These are phyloP conservation scores for Pascua guehoae DNA, from an alignment of 1,284 basidiomycete species.

Conservation along the genomic window DNA sequence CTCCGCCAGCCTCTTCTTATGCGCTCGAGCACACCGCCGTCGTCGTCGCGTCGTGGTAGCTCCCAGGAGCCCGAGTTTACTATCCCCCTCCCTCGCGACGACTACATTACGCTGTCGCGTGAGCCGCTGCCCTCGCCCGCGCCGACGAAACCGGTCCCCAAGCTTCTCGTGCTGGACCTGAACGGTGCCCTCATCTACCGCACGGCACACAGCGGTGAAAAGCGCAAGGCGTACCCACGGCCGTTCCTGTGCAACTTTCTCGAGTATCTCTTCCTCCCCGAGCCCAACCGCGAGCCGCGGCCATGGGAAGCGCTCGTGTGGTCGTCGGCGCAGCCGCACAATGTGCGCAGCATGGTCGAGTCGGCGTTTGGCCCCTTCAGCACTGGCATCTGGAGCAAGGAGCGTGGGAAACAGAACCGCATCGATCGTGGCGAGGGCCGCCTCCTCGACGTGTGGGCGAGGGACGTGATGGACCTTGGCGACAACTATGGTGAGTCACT, in stretches of 20 bases:
- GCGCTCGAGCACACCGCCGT: too few species aligned
- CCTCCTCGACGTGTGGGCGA: constrained; percentile 44
- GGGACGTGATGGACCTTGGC: constrained; percentile 42
- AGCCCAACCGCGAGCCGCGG: constrained; percentile 11
- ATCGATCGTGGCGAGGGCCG: constrained; percentile 26
- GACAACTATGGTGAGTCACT: constrained; percentile 14
- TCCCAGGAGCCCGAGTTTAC: not conserved
- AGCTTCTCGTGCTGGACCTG: constrained; percentile 47
- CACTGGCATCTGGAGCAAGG: constrained; percentile 30
- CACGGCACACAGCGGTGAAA: constrained; percentile 5
- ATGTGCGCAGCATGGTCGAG: constrained; percentile 46
- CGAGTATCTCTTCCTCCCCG: constrained; percentile 41
- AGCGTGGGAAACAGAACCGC: constrained; percentile 10
- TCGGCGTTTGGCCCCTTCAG: constrained; percentile 33
- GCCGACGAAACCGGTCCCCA: constrained; percentile 13
- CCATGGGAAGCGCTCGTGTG: constrained; percentile 47
- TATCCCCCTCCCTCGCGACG: not conserved
- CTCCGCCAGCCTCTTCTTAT: too few species aligned
- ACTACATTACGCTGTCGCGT: not conserved
- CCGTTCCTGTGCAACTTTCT: constrained; percentile 45
- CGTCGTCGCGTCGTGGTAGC: too few species aligned
- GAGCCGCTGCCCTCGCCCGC: not conserved
- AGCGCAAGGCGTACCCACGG: constrained; percentile 29
- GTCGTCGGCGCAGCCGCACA: constrained; percentile 47
- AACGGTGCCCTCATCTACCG: constrained; percentile 47